These are phyloP conservation scores for Pisolithus albus DNA, from an alignment of 768 basidiomycete genomes.

Conservation along the genomic window DNA sequence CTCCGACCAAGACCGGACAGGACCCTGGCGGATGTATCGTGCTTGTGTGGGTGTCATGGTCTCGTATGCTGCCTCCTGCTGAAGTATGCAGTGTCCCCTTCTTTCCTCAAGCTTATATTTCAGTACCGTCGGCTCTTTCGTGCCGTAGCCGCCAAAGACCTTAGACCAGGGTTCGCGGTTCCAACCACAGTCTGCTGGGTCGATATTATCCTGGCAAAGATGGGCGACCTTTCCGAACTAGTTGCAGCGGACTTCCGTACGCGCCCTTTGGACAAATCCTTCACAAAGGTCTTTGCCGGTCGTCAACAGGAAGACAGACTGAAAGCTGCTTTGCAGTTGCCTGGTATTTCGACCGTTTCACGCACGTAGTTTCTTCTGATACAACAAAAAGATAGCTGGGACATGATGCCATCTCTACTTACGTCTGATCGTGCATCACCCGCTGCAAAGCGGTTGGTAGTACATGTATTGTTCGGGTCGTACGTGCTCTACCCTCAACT, in stretches of 20 bases:
- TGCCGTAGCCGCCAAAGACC: constrained; percentile 31
- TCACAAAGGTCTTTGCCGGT: constrained; percentile 25
- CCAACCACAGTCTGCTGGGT: constrained; percentile 54
- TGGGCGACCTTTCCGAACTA: constrained; percentile 35
- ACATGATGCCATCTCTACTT: constrained; percentile 37
- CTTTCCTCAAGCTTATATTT: constrained; percentile 39
- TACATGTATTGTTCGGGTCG: constrained; percentile 48
- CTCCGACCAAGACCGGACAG: constrained; percentile 1
- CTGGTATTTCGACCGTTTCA: constrained; percentile 35
- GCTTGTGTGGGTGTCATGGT: constrained; percentile 15
- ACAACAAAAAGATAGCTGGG: constrained; percentile 44
- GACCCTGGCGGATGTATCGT: constrained; percentile 9
- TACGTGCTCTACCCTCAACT: constrained; percentile 45
- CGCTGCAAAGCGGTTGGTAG: constrained; percentile 51
- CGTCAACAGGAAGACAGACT: constrained; percentile 47
- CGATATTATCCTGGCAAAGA: constrained; percentile 50
- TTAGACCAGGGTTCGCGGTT: constrained; percentile 15
- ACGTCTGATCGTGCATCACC: constrained; percentile 48
- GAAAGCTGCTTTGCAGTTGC: constrained; percentile 61
- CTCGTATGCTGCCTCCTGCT: background rate
- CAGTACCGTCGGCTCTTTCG: constrained; percentile 46
- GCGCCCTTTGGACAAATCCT: constrained; percentile 7
- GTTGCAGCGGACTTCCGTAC: constrained; percentile 23
- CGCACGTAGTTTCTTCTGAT: constrained; percentile 7
- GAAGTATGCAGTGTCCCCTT: constrained; percentile 25